phyloP scores from a whole-genome alignment of 768 basidiomycete genomes.

The Termitomyces sp. region DNA sequence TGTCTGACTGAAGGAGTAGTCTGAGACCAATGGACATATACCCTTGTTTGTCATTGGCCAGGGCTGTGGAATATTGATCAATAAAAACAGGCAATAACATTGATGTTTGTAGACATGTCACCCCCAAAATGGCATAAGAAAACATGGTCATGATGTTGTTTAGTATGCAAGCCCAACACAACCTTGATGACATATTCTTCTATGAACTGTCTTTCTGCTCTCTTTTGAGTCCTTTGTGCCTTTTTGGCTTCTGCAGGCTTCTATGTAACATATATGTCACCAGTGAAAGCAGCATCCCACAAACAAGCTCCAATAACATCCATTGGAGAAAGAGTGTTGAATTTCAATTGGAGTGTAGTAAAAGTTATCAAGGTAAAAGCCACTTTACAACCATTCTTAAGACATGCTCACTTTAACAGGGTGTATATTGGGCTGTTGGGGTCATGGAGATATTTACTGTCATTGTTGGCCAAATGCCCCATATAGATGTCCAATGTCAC shows the following conservation, averaged over 20 bases:
- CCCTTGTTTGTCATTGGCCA: too few relatives aligned
- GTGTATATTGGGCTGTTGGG: slow-evolving; percentile 1
- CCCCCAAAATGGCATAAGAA: too few relatives aligned
- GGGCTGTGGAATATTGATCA: too few relatives aligned
- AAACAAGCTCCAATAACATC: not conserved
- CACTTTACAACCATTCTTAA: not conserved
- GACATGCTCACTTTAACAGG: not conserved
- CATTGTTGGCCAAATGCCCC: not conserved
- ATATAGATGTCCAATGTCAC: not conserved
- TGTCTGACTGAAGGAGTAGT: too few relatives aligned
- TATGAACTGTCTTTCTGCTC: not conserved
- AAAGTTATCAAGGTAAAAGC: not conserved
- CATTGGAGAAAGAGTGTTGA: not conserved
- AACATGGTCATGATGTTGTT: too few relatives aligned
- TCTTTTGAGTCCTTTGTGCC: not conserved
- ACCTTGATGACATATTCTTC: too few relatives aligned
- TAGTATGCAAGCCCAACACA: too few relatives aligned
- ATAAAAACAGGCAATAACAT: too few relatives aligned
- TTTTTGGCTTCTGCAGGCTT: not conserved
- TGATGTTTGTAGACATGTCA: too few relatives aligned
- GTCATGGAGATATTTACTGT: not conserved
- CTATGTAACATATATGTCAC: not conserved
- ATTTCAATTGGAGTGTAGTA: not conserved
- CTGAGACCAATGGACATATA: too few relatives aligned
- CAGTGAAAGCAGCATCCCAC: not conserved